Evolutionary conservation across 306 rosid genomes (phyloP), one percentile per base, ranked within the genome.

Genomic region (Ormosia semicastrata): DNA sequence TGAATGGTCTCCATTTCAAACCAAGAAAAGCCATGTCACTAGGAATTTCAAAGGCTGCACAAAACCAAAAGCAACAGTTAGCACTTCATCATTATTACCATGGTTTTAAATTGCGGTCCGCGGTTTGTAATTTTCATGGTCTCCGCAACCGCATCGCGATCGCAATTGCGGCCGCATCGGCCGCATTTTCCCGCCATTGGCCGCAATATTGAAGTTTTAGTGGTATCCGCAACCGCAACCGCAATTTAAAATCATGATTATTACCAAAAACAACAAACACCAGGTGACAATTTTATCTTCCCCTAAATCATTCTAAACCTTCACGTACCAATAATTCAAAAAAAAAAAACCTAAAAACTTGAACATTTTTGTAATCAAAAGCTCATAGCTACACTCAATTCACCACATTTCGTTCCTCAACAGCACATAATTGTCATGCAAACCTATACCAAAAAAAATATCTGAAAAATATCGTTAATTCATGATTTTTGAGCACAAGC

Each of bases 21-120:
- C 54, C 34, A 36, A 43, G 72, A 34, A 58, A 76, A n/a, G 8
- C 30, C 78, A 80, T 17, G 59, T 24, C 34, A 46, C 70, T 63
- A 18, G 6, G 65, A 71, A 87, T 56, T 78, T 79, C 82, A 67
- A 15, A 74, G 41, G 15, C 90, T 84, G 68, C 69, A 30, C 6
- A 46, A 60, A 77, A 56, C 44, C 60, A 76, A 73, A 65, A 64
- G 34, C 30, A 83, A 37, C 3, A 70, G 57, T 80, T 39, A 63
- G 65, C 32, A 24, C 82, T 78, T 58, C 79, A 63, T 32, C 12
- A 65, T 37, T 15, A 65, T 24, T 6, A 32, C 46, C 17, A 14
- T n/a, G n/a, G n/a, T n/a, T n/a, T n/a, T n/a, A n/a, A n/a, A n/a
- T n/a, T n/a, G n/a, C n/a, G n/a, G n/a, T n/a, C n/a, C n/a, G n/a